Conservation (phyloP, 352 stramenopile species). For the Stephanocyclus meneghinianus region DNA sequence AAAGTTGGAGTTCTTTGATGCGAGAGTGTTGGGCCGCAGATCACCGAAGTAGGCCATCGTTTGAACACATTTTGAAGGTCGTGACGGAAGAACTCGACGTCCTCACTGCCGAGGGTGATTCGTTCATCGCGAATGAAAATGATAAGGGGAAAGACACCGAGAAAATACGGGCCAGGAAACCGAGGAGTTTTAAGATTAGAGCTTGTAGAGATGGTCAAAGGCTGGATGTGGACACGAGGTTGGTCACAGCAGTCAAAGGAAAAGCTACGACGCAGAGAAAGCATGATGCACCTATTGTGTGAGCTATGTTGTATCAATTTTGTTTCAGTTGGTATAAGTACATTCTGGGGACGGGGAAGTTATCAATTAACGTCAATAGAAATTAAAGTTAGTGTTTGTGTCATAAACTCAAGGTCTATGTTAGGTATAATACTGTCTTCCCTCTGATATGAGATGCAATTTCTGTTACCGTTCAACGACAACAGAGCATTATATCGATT, state of each 20-base stretch:
- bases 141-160: conserved; percentile 27
- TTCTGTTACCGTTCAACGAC: background rate
- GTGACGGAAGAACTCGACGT: conserved; percentile 51
- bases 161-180: conserved; percentile 43
- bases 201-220: conserved; percentile 35
- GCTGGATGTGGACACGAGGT: conserved; percentile 53
- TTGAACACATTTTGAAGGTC: conserved; percentile 66
- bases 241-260: conserved; percentile 6
- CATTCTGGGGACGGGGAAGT: background rate
- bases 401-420: background rate
- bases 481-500: background rate
- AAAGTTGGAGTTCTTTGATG: conserved; percentile 76
- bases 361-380: background rate
- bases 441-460: background rate
- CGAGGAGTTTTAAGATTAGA: conserved; percentile 49
- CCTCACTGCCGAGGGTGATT: conserved; percentile 36
- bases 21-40: conserved; percentile 66
- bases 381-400: background rate
- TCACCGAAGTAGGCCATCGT: conserved; percentile 56
- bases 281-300: conserved; percentile 50
- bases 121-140: conserved; percentile 43
- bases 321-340: background rate
- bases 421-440: background rate
- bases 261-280: conserved; percentile 31
- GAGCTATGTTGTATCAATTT: conserved; percentile 11